Base-by-base conservation (phyloP, 1,284 basidiomycete genomes). In the Thecaphora frezii region DNA sequence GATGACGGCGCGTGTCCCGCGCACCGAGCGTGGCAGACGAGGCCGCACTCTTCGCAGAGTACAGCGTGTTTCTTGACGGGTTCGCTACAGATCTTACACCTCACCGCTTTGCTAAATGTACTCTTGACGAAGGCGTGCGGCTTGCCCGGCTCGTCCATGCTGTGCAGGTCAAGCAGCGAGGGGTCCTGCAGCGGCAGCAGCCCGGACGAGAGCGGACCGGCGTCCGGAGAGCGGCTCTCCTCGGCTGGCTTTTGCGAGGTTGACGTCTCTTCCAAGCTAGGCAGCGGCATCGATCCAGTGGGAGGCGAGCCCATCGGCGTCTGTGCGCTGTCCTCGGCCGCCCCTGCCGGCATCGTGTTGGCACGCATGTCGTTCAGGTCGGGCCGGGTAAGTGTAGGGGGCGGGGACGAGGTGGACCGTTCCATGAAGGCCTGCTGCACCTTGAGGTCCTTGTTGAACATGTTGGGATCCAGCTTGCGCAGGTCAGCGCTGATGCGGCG, bases 61-160 rank as follows among this genome's bases (percentile, higher is more conserved):
- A 93, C 87, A 0, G 90, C 92, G 57, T 85, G 87, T 81, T 89
- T 92, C 83, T 90, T 92, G 69, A 91, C 88, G 54, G 84, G 85
- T 49, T 84, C 81, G 53, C 87, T 83, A 77, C 93, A 97, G 19
- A 96, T 88, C 44, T 89, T 85, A 81, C 93, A 97, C 13, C 85
- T 81, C 80, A 97, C 88, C 23, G 91, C 92, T 82, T 93, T 93
- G 74, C 88, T 88, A 79, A 96, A 96, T 2, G 88, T 89, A 2
- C 90, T 94, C 82, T 91, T 93, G 43, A 94, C 89, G 74, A 94
- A 92, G 7, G 85, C 85, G 71, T 96, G 93, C 30, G 44, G 65
- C 66, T 55, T 69, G 36, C 58, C 65, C 58, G 55, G 58, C 54
- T 54, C 60, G 28, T 57, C 56, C n/a, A 28, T 38, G 33, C 40